Evolutionary conservation across 2,329 filamentous ascomycete species (phyloP).

Genomic region (Curvularia sp.): DNA sequence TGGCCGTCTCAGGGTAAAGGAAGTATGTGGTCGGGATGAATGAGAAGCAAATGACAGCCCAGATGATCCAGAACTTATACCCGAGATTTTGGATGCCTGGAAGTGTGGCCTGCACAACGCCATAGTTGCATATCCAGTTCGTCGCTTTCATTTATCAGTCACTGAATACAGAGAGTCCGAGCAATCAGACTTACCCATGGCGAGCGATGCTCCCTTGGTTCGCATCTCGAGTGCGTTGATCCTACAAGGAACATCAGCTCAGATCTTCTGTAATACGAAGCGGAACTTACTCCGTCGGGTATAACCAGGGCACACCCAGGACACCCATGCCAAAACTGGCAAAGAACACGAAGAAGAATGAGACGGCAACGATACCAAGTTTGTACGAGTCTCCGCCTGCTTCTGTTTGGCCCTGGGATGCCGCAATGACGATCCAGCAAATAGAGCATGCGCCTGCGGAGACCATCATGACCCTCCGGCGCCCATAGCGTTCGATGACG

Average conservation of each 20-base stretch:
- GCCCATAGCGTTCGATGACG: slow-evolving; percentile 58
- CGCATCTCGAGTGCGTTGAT: slow-evolving; percentile 48
- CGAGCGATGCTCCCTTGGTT: slow-evolving; percentile 45
- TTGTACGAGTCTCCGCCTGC: slow-evolving; percentile 54
- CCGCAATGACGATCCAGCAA: slow-evolving; percentile 59
- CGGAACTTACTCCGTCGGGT: slow-evolving; percentile 38
- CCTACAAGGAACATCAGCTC: slow-evolving; percentile 15
- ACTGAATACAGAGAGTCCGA: background rate
- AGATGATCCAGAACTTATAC: slow-evolving; percentile 64
- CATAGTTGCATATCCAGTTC: slow-evolving; percentile 47
- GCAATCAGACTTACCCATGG: slow-evolving; percentile 26
- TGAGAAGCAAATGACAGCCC: slow-evolving; percentile 60
- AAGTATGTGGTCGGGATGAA: slow-evolving; percentile 61
- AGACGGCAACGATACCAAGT: slow-evolving; percentile 57
- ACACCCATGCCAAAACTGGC: slow-evolving; percentile 48
- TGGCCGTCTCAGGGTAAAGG: slow-evolving; percentile 61
- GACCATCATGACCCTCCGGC: slow-evolving; percentile 58
- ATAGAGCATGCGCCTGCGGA: slow-evolving; percentile 58
- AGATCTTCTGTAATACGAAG: too few relatives aligned
- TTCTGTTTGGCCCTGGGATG: slow-evolving; percentile 52
- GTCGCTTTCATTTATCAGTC: slow-evolving; percentile 17
- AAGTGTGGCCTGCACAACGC: slow-evolving; percentile 43
- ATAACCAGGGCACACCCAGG: slow-evolving; percentile 46
- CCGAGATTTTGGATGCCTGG: slow-evolving; percentile 53
- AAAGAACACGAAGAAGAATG: slow-evolving; percentile 52